Base-by-base conservation (phyloP, 2,329 filamentous ascomycete species). In the Anthostomella pinea region DNA sequence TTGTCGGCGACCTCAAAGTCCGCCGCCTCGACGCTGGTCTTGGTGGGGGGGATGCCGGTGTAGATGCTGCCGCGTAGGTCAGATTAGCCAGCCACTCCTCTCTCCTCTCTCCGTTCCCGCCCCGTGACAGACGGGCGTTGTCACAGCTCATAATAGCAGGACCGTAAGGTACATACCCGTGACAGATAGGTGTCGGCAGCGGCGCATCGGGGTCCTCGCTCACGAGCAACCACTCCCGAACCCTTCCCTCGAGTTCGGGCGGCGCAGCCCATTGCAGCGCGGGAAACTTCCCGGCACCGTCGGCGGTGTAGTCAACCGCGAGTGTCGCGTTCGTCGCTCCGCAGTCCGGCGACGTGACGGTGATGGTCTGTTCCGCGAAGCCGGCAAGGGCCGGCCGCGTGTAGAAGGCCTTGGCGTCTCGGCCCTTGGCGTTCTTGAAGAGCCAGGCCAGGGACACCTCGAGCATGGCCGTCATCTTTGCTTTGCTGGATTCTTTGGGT, bases 201-300 rank as follows among this genome's bases (percentile, higher is more conserved):
- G 68, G 67, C 11, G 64, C 65, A 48, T 73, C 70, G 2, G 67
- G 68, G 35, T 75, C 68, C 40, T 73, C 69, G 24, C 53, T 56
- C 10, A 73, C 51, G 11, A 75, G 49, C 13, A 75, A 39, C 60
- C 69, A 75, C 48, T 75, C 59, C 35, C 60, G 60, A 8, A 69
- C 59, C 14, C 39, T 26, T 3, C 17, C 36, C 6, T 49, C 48
- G 6, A 58, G 36, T 2, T 53, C 53, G 4, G 52, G 45, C 3
- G 60, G 54, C 8, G 51, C 47, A 5, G 61, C 52, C 69, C 68
- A 74, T 24, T 46, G 49, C 16, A 73, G 39, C 5, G 57, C 56
- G 0, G 71, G 69, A 23, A 72, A 62, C 13, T 48, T 58, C 3
- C 62, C 66, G 7, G 46, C 50, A 5, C 62, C 68, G 14, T 64